A percentile compares a stretch with the other conserved stretches of the same genome.
Evolutionary conservation across 1,284 basidiomycete species (phyloP).

Genomic region (Porodaedalea pini): DNA sequence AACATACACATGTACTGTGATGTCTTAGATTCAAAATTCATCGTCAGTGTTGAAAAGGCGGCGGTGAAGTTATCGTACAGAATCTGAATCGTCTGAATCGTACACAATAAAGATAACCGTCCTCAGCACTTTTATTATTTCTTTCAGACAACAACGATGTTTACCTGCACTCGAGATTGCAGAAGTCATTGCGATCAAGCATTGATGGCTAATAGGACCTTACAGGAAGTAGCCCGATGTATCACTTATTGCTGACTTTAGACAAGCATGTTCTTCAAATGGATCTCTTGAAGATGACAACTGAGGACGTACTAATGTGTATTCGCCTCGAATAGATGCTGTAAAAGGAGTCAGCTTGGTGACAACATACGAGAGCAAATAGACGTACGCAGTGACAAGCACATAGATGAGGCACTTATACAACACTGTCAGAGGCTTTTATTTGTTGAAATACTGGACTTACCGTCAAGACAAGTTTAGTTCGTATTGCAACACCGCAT

Average conservation of each 20-base stretch:
- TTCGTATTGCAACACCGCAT: not conserved
- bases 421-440: not conserved
- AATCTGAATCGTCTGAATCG: not conserved
- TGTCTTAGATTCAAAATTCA: not conserved
- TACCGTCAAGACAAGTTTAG: not conserved
- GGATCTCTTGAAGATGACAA: no score
- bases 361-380: not conserved
- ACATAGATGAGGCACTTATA: not conserved
- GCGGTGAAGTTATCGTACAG: not conserved
- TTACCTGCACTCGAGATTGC: not conserved
- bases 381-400: not conserved
- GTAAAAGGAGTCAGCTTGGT: not conserved
- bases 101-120: no score
- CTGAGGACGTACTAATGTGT: not conserved
- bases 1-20: not conserved
- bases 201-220: not conserved
- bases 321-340: conserved; percentile 3
- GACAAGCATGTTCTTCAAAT: not conserved
- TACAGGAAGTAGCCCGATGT: not conserved
- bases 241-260: not conserved
- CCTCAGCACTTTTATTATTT: no score
- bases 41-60: not conserved
- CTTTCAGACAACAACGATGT: no score
- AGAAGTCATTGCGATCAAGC: no score
- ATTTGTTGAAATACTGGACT: not conserved